Base-by-base conservation (phyloP, 768 basidiomycete species). In the Grammothele lineata region DNA sequence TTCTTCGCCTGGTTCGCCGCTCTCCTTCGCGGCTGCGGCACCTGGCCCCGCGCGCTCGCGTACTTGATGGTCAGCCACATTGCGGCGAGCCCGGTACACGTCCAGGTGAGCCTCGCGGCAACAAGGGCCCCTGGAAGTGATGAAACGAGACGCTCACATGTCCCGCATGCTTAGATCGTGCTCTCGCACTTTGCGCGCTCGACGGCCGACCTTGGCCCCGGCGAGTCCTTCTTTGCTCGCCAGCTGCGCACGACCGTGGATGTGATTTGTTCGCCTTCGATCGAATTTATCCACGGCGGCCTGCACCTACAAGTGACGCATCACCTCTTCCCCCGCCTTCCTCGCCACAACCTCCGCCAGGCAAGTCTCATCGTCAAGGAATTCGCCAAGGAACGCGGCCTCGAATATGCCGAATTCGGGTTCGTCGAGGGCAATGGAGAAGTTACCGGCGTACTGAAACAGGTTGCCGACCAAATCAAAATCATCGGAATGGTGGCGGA, bases 171-270 rank as follows among this genome's bases (percentile, higher is more conserved):
- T 21, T 56, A 87, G 85, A 98, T 99, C 57, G 94, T 97, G 1
- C 80, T 98, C 22, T 99, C 96, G 7, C 96, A 99, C 71, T 99
- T 94, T 64, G 86, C 91, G 40, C 92, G 93, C 73, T 92, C 95
- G 11, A 94, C 93, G 2, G 85, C 73, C 8, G 95, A 97, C 62
- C 73, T 97, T 17, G 94, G 94, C 11, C 90, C 91, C 1, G 69
- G 71, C 23, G 96, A 99, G 62, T 94, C 92, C 0, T 98, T 97
- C 71, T 80, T 87, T 3, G 85, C 91, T 57, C 85, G 96, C 14
- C 96, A 99, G 65, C 71, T 99, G 58, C 87, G 96, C 39, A 99
- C 96, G n/a, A 98, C 96, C 0, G 87, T 90, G 37, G 96, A 99
- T 65, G 92, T 99, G 34, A 80, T 89, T 51, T 98, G 96, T 67